Evolutionary conservation across 1,284 basidiomycete species (phyloP), one percentile per base, ranked within the genome.

Genomic region (Xanthoconium separans): DNA sequence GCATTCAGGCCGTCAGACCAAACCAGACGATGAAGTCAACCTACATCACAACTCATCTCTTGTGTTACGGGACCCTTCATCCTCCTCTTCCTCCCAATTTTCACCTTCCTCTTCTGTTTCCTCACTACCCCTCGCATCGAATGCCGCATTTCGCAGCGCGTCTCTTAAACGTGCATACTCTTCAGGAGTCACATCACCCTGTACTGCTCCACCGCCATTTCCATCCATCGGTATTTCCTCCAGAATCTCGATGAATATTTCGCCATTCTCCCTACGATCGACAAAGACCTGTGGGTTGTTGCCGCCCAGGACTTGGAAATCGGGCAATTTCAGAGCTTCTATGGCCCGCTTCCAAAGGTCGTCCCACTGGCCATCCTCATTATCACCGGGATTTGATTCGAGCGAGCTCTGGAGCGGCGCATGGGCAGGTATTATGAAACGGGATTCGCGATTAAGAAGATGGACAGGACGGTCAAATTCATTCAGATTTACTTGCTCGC

Each of bases 391-490:
- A 53, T 30, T 50, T 43, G 56, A 57, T 39, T 51, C 65, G 7
- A 57, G 47, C 18, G 69, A 57, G 16, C 54, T 60, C 50, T 64
- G 65, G 20, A 27, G 20, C 12, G 58, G 47, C n/a, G 62, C 55
- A 6, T 63, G 58, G 5, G 78, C 68, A 33, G 75, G 73, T 33
- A 72, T 70, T 39, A 80, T 74, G 48, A 82, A 75, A 42, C 77
- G 73, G n/a, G 78, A 74, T 64, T 80, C 79, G 22, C 73, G 77
- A 52, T 73, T 73, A 22, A 76, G 70, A 46, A 76, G 69, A 59
- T 80, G 78, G 59, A 80, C 66, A 9, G 87, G 87, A 57, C 80
- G 73, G 61, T 85, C 80, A 24, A 77, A 72, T 48, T 79, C 75
- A 62, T 53, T 56, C 52, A 53, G 47, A 42, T 59, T 52, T 20